Evolutionary conservation across 2,329 filamentous ascomycete species (phyloP).

Genomic region (Metarhizium guizhouense): DNA sequence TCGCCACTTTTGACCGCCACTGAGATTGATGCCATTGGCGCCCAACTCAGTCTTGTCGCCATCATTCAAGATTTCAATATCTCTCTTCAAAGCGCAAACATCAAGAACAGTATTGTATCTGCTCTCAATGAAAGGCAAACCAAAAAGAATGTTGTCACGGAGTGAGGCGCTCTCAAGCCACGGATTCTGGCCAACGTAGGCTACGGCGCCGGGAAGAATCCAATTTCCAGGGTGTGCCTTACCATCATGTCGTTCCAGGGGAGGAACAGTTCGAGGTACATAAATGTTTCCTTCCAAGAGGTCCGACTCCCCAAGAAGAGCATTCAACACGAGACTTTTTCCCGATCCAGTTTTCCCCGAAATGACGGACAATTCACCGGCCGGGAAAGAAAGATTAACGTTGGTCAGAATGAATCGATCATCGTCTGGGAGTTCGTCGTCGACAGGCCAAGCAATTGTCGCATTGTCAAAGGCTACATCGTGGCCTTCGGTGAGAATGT

Average conservation of each 20-base stretch:
- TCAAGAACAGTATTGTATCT: conserved; percentile 63
- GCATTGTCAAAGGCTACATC: conserved; percentile 58
- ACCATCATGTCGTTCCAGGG: conserved; percentile 48
- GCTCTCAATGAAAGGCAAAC: conserved; percentile 57
- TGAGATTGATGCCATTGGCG: conserved; percentile 76
- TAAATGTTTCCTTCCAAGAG: conserved; percentile 53
- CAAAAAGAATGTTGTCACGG: conserved; percentile 70
- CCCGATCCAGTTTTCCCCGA: conserved; percentile 71
- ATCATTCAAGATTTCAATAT: conserved; percentile 66
- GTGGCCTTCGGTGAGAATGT: conserved; percentile 44
- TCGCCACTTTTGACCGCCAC: conserved; percentile 76
- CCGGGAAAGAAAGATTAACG: conserved; percentile 57
- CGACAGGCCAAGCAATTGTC: conserved; percentile 66
- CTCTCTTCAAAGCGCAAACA: conserved; percentile 66
- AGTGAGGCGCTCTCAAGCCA: conserved; percentile 82
- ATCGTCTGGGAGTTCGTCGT: conserved; percentile 46
- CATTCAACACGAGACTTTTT: conserved; percentile 65
- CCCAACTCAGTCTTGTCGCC: conserved; percentile 76
- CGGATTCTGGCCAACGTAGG: conserved; percentile 70
- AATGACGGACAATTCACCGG: conserved; percentile 61
- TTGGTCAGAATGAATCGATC: conserved; percentile 57
- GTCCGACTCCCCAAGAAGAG: conserved; percentile 69
- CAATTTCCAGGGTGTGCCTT: conserved; percentile 57
- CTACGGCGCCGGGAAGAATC: conserved; percentile 61
- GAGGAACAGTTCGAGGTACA: conserved; percentile 39